Base-by-base conservation (phyloP, 257 asterid species). In the Hygrophila difformis region DNA sequence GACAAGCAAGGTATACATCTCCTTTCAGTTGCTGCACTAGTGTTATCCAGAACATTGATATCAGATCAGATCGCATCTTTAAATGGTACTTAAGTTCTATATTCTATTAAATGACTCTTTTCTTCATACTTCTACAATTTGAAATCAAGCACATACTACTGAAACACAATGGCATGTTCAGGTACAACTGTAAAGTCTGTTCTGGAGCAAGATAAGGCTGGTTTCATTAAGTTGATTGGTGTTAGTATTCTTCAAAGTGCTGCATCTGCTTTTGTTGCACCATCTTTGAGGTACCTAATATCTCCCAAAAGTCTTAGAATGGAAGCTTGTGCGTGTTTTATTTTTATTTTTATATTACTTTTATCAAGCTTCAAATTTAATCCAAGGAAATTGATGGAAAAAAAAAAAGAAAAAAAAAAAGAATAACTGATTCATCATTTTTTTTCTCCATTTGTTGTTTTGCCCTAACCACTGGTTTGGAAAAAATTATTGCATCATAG, bases 1-100 rank as follows among this genome's bases (percentile, higher is more conserved):
- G 99, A 86, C 65, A 91, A 80, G 70, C 99, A 91, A 72, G 99
- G 99, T n/a, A 76, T 77, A 8, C 96, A 86, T 67, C 79, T 91
- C 64, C 88, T 91, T 65, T 82, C 93, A 19, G 96, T 91, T 66
- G 96, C 96, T 56, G 39, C 76, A 47, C 84, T 91, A 47, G 99
- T 91, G 61, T 57, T 82, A 46, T 82, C 96, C 51, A 86, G 99
- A 67, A 91, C 99, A 8, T 82, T 88, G 93, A 74, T 91, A 62
- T 82, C 99, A 39, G 99, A 91, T 55, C 93, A 96, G 49, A 91
- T 91, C 60, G 99, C 99, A 56, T 86, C 99, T 60, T 64, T 91
- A 54, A 91, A 91, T 78, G 99, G 99, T 86, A 68, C 35, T 39
- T 5, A 26, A 5, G 9, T 29, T 41, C 29, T 55, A 16, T 39